Evolutionary conservation across 768 basidiomycete species (phyloP), one percentile per base, ranked within the genome.

Genomic region (button mushroom (Agaricus bisporus)): DNA sequence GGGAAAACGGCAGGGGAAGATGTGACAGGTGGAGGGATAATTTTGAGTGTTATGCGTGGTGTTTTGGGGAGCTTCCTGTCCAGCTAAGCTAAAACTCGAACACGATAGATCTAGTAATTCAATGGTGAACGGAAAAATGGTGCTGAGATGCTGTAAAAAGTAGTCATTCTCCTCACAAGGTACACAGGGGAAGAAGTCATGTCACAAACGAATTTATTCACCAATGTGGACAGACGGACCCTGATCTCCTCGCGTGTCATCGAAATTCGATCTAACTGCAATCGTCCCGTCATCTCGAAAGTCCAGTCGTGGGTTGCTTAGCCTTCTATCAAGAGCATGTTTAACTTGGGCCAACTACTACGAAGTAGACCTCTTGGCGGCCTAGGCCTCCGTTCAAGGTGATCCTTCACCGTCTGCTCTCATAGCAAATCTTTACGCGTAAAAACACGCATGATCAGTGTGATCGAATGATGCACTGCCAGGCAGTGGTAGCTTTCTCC

Each of bases 121-220:
- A 39, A 36, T 38, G 28, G 28, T 18, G n/a, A 12, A 45, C 14
- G 44, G 37, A 17, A 45, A 26, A 46, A 45, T 25, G 51, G 38
- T 38, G 18, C 29, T 32, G 14, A 41, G 36, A 20, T 28, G 17
- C 51, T 46, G 44, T 9, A 53, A 47, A 29, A 17, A 53, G 43
- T 7, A 46, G 37, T 53, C 26, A 38, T 47, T 46, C 44, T 41
- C 52, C 26, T 46, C 26, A 53, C 32, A 46, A 53, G 51, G 51
- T 28, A 53, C 45, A 54, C 52, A 54, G 52, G 52, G 52, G 45
- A 54, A 35, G 39, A 41, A 54, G 52, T n/a, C 39, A 18, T 47
- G 52, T 54, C 45, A 54, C 32, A 32, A 42, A 32, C 43, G 42
- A 22, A 12, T 44, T 15, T 39, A 51, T 41, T 36, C 41, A 43